Conservation (phyloP, 768 basidiomycete species). For the Tremella mesenterica region DNA sequence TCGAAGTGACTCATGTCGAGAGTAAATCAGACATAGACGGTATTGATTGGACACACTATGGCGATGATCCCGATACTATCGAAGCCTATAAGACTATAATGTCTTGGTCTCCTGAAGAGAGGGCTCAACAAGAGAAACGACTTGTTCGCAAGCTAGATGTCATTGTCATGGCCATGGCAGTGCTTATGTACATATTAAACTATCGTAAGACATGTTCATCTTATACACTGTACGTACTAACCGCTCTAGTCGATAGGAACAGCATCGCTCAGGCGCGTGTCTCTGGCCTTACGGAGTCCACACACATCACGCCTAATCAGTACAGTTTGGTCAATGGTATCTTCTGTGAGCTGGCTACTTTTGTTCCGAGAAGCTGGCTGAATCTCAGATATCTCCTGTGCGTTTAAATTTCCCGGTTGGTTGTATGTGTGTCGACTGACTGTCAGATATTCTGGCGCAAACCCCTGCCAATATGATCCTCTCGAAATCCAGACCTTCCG, state of each 20-base stretch:
- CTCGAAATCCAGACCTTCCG: constrained; percentile 1
- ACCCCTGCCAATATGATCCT: not conserved
- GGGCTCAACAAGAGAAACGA: not conserved
- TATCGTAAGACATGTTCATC: too few relatives aligned
- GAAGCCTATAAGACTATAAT: not conserved
- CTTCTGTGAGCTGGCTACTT: not conserved
- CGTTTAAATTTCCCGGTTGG: not conserved
- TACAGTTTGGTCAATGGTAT: not conserved
- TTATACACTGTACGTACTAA: too few relatives aligned
- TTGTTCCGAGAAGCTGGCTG: not conserved
- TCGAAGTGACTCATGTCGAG: too few relatives aligned
- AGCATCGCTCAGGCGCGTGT: not conserved
- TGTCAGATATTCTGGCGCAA: not conserved
- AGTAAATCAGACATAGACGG: too few relatives aligned
- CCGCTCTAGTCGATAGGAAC: not conserved
- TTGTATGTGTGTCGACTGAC: not conserved
- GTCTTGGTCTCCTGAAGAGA: not conserved
- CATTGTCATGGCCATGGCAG: not conserved
- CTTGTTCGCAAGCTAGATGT: not conserved
- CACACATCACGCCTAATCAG: not conserved
- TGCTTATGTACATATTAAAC: not conserved
- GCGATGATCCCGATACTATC: not conserved
- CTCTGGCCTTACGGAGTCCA: not conserved
- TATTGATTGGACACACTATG: not conserved
- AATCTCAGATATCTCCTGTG: not conserved